These are phyloP conservation scores for Xylariales sp. DNA, from an alignment of 2,329 filamentous ascomycete species.

Conservation along the genomic window DNA sequence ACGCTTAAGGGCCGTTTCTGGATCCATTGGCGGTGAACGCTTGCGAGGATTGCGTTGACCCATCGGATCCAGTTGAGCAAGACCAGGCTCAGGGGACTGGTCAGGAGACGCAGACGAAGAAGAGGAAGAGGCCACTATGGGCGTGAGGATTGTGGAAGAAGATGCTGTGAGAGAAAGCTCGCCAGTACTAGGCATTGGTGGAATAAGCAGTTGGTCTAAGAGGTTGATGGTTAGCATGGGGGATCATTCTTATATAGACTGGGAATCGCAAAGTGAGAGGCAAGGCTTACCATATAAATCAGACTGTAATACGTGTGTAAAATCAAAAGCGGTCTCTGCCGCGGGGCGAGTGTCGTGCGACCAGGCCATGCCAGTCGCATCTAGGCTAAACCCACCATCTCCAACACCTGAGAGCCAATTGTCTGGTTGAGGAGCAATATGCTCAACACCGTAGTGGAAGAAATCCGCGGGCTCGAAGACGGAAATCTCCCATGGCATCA, in stretches of 20 bases:
- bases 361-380: slow-evolving; percentile 12
- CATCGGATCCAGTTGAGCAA: slow-evolving; percentile 12
- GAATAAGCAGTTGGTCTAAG: slow-evolving; percentile 17
- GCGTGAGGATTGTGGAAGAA: slow-evolving; percentile 1
- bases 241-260: neutral
- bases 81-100: neutral
- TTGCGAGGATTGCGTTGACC: slow-evolving; percentile 13
- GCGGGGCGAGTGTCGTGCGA: slow-evolving; percentile 2
- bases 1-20: slow-evolving; percentile 46
- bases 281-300: slow-evolving; percentile 7
- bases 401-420: slow-evolving; percentile 16
- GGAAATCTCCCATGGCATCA: slow-evolving; percentile 11
- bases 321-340: slow-evolving; percentile 6
- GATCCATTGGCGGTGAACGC: slow-evolving; percentile 20
- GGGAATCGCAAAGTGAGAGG: neutral
- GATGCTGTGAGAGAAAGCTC: neutral
- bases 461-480: slow-evolving; percentile 11
- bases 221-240: too few relatives aligned
- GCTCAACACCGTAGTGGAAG: slow-evolving; percentile 8
- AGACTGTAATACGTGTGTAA: slow-evolving; percentile 10
- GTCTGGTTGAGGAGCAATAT: slow-evolving; percentile 1
- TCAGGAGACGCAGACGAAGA: slow-evolving; percentile 7
- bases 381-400: slow-evolving; percentile 20
- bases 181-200: neutral
- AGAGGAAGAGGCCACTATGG: slow-evolving; percentile 3